A percentile compares a stretch with the other conserved stretches of the same genome.
Evolutionary conservation across 2,329 filamentous ascomycete species (phyloP).

Genomic region (Diplodia corticola): DNA sequence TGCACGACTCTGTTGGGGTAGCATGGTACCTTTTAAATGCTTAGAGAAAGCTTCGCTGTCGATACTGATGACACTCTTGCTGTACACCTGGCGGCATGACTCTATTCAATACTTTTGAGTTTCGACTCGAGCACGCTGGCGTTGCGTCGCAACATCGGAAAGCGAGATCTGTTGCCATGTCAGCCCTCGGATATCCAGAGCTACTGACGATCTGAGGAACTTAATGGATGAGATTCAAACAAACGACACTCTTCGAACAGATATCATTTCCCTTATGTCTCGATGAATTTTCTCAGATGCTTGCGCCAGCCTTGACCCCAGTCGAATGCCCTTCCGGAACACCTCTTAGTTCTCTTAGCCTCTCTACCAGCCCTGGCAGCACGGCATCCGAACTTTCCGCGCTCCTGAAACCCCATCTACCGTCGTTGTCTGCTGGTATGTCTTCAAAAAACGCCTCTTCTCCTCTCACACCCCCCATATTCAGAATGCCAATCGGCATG

Average conservation of each 20-base stretch:
- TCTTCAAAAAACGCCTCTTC: slow-evolving; percentile 70
- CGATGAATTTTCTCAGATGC: neutral
- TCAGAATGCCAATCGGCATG: slow-evolving; percentile 85
- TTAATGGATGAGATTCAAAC: no score
- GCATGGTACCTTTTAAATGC: neutral
- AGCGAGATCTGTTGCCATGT: neutral
- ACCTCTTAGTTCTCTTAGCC: slow-evolving; percentile 1
- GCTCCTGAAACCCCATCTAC: slow-evolving; percentile 40
- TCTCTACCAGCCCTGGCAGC: slow-evolving; percentile 36
- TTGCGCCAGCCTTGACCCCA: neutral
- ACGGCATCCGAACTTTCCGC: slow-evolving; percentile 44
- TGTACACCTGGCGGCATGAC: neutral
- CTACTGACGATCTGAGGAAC: neutral
- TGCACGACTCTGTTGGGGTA: no score
- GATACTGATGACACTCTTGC: neutral
- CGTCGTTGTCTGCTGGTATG: slow-evolving; percentile 46
- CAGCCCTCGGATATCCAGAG: neutral
- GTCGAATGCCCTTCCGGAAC: neutral
- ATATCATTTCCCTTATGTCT: neutral
- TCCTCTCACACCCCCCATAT: slow-evolving; percentile 79
- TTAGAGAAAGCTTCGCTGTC: neutral
- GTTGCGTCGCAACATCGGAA: neutral
- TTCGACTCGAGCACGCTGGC: neutral
- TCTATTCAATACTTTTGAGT: neutral
- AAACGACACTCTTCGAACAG: neutral